Evolutionary conservation across 2,329 filamentous ascomycete species (phyloP).

Genomic region (Drechslerella stenobrocha): DNA sequence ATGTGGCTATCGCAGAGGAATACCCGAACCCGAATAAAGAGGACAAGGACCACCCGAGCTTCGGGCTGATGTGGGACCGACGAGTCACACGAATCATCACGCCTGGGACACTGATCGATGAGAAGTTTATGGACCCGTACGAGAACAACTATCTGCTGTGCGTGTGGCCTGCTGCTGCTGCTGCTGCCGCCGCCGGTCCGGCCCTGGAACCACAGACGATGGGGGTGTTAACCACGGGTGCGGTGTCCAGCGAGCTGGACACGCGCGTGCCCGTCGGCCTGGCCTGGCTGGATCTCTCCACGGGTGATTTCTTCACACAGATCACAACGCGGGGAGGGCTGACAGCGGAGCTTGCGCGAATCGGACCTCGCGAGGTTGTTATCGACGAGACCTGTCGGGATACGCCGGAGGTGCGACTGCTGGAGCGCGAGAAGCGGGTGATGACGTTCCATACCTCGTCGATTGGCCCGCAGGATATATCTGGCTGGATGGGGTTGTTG

Average conservation of each 20-base stretch:
- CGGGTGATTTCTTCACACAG: conserved; percentile 90
- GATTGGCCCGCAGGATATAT: conserved; percentile 70
- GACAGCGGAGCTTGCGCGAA: conserved; percentile 77
- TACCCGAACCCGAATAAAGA: conserved; percentile 72
- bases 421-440: conserved; percentile 66
- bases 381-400: conserved; percentile 61
- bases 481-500: conserved; percentile 73
- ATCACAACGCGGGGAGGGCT: conserved; percentile 70
- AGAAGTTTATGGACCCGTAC: conserved; percentile 93
- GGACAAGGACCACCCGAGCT: conserved; percentile 62
- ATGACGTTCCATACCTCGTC: conserved; percentile 53
- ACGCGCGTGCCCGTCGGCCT: conserved; percentile 65
- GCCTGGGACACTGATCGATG: conserved; percentile 92
- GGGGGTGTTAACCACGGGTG: conserved; percentile 49
- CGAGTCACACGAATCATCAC: conserved; percentile 85
- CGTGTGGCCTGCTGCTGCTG: conserved; percentile 57
- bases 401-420: conserved; percentile 56
- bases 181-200: conserved; percentile 48
- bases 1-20: conserved; percentile 93
- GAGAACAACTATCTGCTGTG: conserved; percentile 91
- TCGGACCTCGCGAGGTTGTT: conserved; percentile 82
- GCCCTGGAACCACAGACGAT: neutral
- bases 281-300: conserved; percentile 93
- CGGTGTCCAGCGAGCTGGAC: conserved; percentile 27
- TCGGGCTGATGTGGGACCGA: conserved; percentile 80